Evolutionary conservation across 2,329 filamentous ascomycete species (phyloP).

Genomic region (Penicillium sp.): DNA sequence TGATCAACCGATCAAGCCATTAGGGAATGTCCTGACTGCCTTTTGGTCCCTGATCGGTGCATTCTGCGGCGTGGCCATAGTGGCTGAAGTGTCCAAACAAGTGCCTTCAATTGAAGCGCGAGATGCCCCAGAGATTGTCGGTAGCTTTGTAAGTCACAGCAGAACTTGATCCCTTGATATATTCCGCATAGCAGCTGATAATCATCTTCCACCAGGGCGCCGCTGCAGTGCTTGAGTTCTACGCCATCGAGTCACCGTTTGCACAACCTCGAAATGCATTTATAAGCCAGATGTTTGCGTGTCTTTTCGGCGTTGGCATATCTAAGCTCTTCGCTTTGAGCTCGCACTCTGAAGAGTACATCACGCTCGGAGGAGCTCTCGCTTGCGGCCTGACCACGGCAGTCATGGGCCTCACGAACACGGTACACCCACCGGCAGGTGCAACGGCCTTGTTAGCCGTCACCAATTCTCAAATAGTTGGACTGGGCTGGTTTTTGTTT

Average conservation of each 20-base stretch:
- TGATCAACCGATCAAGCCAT: conserved; percentile 29
- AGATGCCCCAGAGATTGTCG: conserved; percentile 62
- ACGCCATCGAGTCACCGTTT: conserved; percentile 68
- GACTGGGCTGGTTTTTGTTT: conserved; percentile 67
- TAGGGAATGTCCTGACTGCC: conserved; percentile 60
- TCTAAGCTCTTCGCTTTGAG: conserved; percentile 63
- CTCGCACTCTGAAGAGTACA: conserved; percentile 50
- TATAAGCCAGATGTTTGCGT: conserved; percentile 64
- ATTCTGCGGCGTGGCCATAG: conserved; percentile 59
- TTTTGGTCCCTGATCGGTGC: conserved; percentile 66
- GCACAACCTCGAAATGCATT: conserved; percentile 70
- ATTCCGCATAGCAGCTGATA: background rate
- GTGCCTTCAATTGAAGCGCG: conserved; percentile 55
- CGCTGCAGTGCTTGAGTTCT: conserved; percentile 72
- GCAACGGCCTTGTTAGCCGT: conserved; percentile 71
- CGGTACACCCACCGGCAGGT: conserved; percentile 70
- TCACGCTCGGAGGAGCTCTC: conserved; percentile 64
- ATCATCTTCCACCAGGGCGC: conserved; percentile 55
- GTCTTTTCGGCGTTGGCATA: conserved; percentile 60
- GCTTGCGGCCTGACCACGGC: conserved; percentile 62
- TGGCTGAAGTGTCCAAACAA: conserved; percentile 56
- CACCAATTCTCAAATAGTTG: conserved; percentile 43
- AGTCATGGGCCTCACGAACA: conserved; percentile 68
- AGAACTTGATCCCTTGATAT: background rate
- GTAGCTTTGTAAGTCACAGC: conserved; percentile 61